These are phyloP conservation scores for Aegilops sharonensis DNA, from an alignment of 176 grass and related monocot species.

Conservation along the genomic window DNA sequence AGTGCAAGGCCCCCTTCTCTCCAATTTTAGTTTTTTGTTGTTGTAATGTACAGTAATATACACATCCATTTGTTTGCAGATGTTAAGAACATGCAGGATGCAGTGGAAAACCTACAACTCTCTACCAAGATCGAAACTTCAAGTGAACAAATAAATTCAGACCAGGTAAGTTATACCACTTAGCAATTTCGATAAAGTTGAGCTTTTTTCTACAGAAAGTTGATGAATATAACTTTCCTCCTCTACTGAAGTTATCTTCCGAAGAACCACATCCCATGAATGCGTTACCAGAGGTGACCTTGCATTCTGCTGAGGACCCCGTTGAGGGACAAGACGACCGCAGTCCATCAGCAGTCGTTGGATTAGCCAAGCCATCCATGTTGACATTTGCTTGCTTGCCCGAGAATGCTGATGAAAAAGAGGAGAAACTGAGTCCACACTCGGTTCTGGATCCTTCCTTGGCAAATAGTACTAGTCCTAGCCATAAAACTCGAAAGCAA, in stretches of 20 bases:
- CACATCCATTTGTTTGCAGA: constrained; percentile 28
- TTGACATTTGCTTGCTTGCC: constrained; percentile 31
- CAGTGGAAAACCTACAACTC: neutral
- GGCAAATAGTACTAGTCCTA: constrained; percentile 40
- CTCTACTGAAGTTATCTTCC: constrained; percentile 5
- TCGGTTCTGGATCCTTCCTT: constrained; percentile 49
- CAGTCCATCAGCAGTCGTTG: constrained; percentile 36
- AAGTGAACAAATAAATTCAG: constrained; percentile 1
- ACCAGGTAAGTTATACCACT: constrained; percentile 35
- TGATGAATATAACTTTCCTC: neutral
- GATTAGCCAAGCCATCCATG: constrained; percentile 42
- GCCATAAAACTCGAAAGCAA: constrained; percentile 37
- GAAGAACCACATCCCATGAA: constrained; percentile 24
- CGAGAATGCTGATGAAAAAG: constrained; percentile 51
- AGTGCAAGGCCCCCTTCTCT: neutral
- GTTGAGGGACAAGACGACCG: constrained; percentile 31
- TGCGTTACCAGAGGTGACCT: constrained; percentile 2
- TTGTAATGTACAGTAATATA: constrained; percentile 1
- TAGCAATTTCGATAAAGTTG: constrained; percentile 3
- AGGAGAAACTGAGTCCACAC: constrained; percentile 49
- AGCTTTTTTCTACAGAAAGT: neutral
- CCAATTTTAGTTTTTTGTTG: neutral
- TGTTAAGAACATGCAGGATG: constrained; percentile 17
- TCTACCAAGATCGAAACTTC: neutral
- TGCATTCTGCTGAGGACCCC: constrained; percentile 12